Percentiles rank a stretch among this genome's conserved stretches.
Conservation (phyloP, 352 stramenopile genomes). For the Globisporangium takayamanum region DNA sequence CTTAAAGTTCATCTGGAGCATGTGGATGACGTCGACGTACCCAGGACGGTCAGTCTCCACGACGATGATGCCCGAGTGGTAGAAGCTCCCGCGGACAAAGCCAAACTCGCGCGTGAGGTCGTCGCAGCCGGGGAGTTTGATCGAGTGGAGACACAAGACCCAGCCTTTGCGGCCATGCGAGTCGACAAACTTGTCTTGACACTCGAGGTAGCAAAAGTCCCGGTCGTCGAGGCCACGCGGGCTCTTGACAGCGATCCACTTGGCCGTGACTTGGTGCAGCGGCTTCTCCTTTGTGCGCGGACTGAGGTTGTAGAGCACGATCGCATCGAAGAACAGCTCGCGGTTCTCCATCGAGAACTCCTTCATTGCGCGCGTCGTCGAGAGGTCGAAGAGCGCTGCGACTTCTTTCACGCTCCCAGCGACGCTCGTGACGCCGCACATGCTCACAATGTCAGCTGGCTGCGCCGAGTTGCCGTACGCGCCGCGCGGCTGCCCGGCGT, state of each 20-base stretch:
- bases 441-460: slow-evolving; percentile 32
- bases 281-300: slow-evolving; percentile 62
- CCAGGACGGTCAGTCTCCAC: slow-evolving; percentile 65
- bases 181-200: slow-evolving; percentile 85
- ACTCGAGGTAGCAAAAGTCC: slow-evolving; percentile 79
- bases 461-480: slow-evolving; percentile 17
- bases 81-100: slow-evolving; percentile 68
- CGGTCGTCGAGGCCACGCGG: slow-evolving; percentile 56
- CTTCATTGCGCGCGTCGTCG: slow-evolving; percentile 61
- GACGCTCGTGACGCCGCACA: slow-evolving; percentile 78
- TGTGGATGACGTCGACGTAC: slow-evolving; percentile 78
- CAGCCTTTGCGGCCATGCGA: slow-evolving; percentile 70
- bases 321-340: slow-evolving; percentile 63
- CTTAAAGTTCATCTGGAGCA: slow-evolving; percentile 82
- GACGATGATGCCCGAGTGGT: slow-evolving; percentile 82
- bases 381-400: slow-evolving; percentile 61
- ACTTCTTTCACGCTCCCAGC: slow-evolving; percentile 66
- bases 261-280: slow-evolving; percentile 81
- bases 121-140: slow-evolving; percentile 73
- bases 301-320: slow-evolving; percentile 66
- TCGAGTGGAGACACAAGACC: slow-evolving; percentile 80
- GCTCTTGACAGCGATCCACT: slow-evolving; percentile 65
- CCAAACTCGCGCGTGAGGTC: slow-evolving; percentile 72
- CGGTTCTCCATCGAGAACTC: slow-evolving; percentile 47
- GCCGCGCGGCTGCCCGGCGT: slow-evolving; percentile 46